A percentile compares a stretch with the other conserved stretches of the same genome.
Conservation (phyloP, 208 protist species). For the Crithidia bombi region DNA sequence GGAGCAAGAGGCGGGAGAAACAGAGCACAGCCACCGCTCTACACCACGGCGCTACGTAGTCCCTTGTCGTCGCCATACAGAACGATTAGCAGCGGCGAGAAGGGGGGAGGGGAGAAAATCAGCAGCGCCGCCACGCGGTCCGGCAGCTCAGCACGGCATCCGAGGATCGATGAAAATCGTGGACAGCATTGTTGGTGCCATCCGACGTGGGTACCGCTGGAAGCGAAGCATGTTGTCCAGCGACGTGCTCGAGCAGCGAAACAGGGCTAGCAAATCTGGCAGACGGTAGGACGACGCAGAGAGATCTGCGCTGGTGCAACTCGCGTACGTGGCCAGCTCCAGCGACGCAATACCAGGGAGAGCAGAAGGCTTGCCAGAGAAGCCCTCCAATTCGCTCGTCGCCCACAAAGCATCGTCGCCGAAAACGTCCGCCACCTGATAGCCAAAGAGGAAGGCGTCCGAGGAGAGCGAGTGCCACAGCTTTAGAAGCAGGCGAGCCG, state of each 20-base stretch:
- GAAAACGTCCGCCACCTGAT: slow-evolving; percentile 57
- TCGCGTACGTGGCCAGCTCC: slow-evolving; percentile 25
- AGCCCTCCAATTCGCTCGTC: slow-evolving; percentile 12
- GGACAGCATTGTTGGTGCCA: slow-evolving; percentile 26
- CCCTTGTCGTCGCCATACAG: too few species aligned
- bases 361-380: slow-evolving; percentile 1
- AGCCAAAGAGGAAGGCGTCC: slow-evolving; percentile 49
- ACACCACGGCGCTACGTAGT: too few species aligned
- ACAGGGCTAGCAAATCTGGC: slow-evolving; percentile 48
- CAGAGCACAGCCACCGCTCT: neutral
- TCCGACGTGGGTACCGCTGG: slow-evolving; percentile 20
- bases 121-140: too few species aligned
- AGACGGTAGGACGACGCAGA: slow-evolving; percentile 47
- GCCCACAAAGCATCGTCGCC: slow-evolving; percentile 30
- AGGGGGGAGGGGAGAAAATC: slow-evolving; percentile 20
- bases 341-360: slow-evolving; percentile 7
- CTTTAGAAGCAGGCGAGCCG: slow-evolving; percentile 44
- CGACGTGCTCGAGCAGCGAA: slow-evolving; percentile 38
- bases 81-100: too few species aligned
- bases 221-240: slow-evolving; percentile 44
- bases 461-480: slow-evolving; percentile 57
- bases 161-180: slow-evolving; percentile 35
- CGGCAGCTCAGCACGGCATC: neutral
- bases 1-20: too few species aligned
- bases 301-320: slow-evolving; percentile 33